Percentiles rank a stretch among this genome's conserved stretches.
These are phyloP conservation scores for Fusarium subglutinans DNA, from an alignment of 2,329 filamentous ascomycete species.

Conservation along the genomic window DNA sequence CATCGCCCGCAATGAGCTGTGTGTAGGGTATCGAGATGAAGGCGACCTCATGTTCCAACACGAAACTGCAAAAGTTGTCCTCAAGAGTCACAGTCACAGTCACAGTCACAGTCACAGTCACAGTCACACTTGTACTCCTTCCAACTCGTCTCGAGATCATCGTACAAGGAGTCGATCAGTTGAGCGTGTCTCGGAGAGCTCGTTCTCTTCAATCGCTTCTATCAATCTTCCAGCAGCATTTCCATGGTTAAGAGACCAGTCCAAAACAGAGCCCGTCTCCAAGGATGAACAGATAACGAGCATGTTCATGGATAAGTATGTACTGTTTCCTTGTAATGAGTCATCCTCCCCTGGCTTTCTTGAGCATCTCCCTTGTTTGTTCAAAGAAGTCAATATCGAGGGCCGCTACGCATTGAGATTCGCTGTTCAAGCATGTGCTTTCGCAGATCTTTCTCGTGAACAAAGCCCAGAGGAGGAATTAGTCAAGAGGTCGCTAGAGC, in stretches of 20 bases:
- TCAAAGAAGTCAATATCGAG: conserved; percentile 50
- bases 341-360: conserved; percentile 51
- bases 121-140: conserved; percentile 10
- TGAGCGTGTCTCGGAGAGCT: conserved; percentile 6
- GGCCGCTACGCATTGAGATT: conserved; percentile 51
- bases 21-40: conserved; percentile 52
- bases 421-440: conserved; percentile 50
- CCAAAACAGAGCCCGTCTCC: neutral
- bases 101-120: conserved; percentile 26
- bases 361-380: conserved; percentile 50
- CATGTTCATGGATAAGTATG: conserved; percentile 51
- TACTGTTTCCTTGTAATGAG: conserved; percentile 50
- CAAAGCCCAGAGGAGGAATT: conserved; percentile 27
- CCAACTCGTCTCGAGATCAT: conserved; percentile 2
- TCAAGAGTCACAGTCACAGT: conserved; percentile 17
- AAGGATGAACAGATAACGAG: conserved; percentile 44
- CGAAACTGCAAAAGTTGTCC: conserved; percentile 47
- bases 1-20: conserved; percentile 49
- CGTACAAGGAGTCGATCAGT: conserved; percentile 27
- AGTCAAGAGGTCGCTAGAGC: conserved; percentile 43
- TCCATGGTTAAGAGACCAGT: conserved; percentile 39
- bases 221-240: conserved; percentile 5
- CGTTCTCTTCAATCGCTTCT: neutral
- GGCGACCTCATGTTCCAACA: conserved; percentile 49
- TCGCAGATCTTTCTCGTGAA: conserved; percentile 46